These are phyloP conservation scores for Gentiana dahurica DNA, from an alignment of 257 asterid genomes.

Conservation along the genomic window DNA sequence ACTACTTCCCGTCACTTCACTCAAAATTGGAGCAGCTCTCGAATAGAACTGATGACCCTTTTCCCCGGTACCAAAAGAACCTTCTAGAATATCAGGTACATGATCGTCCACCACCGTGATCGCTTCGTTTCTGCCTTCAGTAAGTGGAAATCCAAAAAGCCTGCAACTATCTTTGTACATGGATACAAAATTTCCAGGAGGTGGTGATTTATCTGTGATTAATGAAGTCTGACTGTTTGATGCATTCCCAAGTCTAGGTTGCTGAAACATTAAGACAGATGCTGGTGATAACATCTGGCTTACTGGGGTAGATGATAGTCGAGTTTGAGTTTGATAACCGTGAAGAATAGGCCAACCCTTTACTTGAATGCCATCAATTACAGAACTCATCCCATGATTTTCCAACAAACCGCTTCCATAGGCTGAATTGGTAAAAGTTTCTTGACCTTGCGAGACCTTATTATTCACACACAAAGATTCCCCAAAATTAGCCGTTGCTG, in stretches of 20 bases:
- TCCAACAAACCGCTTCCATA: slow-evolving; percentile 34
- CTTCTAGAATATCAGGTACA: slow-evolving; percentile 12
- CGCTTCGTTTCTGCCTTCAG: slow-evolving; percentile 38
- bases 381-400: slow-evolving; percentile 13
- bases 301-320: slow-evolving; percentile 14
- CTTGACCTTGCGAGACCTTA: slow-evolving; percentile 99
- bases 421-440: slow-evolving; percentile 38
- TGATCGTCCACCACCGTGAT: slow-evolving; percentile 19
- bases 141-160: slow-evolving; percentile 78
- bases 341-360: slow-evolving; percentile 43
- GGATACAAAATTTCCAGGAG: slow-evolving; percentile 28
- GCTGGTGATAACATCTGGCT: slow-evolving; percentile 40
- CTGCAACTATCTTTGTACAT: slow-evolving; percentile 54
- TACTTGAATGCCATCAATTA: slow-evolving; percentile 26
- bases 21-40: slow-evolving; percentile 30
- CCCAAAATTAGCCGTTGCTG: slow-evolving; percentile 18
- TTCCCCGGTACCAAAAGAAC: slow-evolving; percentile 21
- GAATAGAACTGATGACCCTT: slow-evolving; percentile 32
- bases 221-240: slow-evolving; percentile 18
- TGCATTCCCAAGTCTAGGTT: slow-evolving; percentile 23
- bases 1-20: slow-evolving; percentile 35
- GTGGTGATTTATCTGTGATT: slow-evolving; percentile 33
- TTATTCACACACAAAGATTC: slow-evolving; percentile 49
- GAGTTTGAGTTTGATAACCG: slow-evolving; percentile 22
- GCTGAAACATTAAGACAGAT: slow-evolving; percentile 39